phyloP scores from a whole-genome alignment of 148 eudicot species.

The Talinum fruticosum region DNA sequence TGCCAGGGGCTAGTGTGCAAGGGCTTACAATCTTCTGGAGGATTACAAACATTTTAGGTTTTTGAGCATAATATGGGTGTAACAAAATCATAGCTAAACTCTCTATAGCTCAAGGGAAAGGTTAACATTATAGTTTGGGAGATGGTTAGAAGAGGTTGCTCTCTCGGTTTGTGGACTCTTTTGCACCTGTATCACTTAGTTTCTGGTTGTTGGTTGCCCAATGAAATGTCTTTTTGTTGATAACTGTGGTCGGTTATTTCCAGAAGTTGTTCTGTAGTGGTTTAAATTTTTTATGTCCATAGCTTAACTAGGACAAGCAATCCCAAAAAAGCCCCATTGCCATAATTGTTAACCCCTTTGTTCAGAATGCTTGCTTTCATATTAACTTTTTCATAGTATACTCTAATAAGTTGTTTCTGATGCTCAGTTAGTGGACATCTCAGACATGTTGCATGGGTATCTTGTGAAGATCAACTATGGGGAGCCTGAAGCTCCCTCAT shows the following conservation, averaged over 20 bases:
- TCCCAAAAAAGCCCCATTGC: not conserved
- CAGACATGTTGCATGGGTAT: constrained; percentile 54
- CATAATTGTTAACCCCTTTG: not conserved
- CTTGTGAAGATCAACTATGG: constrained; percentile 43
- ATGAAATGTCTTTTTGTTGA: not conserved
- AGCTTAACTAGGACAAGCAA: not conserved
- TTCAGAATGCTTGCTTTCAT: not conserved
- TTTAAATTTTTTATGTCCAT: not conserved
- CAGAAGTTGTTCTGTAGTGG: not conserved
- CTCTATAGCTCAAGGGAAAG: not conserved
- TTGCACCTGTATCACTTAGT: not conserved
- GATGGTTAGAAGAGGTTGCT: not conserved
- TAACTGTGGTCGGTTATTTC: not conserved
- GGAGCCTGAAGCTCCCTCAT: constrained; percentile 38
- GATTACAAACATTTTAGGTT: not conserved
- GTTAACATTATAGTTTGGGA: not conserved
- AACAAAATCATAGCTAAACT: too few relatives aligned
- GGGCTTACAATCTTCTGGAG: not conserved
- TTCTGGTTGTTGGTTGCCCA: not conserved
- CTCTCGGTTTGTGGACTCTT: not conserved
- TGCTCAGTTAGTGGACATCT: constrained; percentile 66
- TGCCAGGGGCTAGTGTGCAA: not conserved
- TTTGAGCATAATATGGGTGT: not conserved
- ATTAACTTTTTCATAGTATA: not conserved
- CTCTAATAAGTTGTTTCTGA: not conserved